Evolutionary conservation across 441 rosid genomes (phyloP), one percentile per base, ranked within the genome.

Genomic region (Bruguiera hainesii): DNA sequence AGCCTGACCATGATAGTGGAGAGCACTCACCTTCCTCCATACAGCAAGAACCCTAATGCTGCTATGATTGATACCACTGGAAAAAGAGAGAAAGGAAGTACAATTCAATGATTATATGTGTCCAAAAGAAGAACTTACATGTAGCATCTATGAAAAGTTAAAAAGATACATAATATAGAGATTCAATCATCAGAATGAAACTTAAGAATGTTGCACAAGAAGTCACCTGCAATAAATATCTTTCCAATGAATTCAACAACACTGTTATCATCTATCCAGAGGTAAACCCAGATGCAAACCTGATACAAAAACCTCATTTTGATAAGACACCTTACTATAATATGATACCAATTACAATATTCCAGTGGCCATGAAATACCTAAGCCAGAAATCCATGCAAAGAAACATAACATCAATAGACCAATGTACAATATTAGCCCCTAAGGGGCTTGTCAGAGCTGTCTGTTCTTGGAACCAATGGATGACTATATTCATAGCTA

Each of bases 41-140:
- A 88, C 35, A 84, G 71, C 78, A 88, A 58, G 80, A 88, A 86
- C 26, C 88, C 89, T 29, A 83, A 56, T 26, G 94, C 89, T 61
- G 91, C 89, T 66, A 72, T 59, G 25, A 86, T 68, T 18, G 91
- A 88, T 46, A 83, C 37, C 61, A 55, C 74, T 71, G 64, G 23
- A 64, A 55, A 7, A 60, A 56, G 29, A 28, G 26, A 28, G 42
- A 1, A 6, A 31, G 35, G 39, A 19, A 48, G 23, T 0, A 25
- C 3, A 46, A 25, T 29, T n/a, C 15, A 5, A 20, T 61, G 23
- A 52, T 37, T 28, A 66, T 5, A n/a, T 48, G 5, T 5, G 19
- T 53, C 13, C 6, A 65, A 60, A 21, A 35, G 7, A 37, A 61
- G 37, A 51, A 23, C 6, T 8, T 11, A 63, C 11, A 28, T 13